Conservation (phyloP, 768 basidiomycete genomes). For the Lactifluus hygrophoroides region DNA sequence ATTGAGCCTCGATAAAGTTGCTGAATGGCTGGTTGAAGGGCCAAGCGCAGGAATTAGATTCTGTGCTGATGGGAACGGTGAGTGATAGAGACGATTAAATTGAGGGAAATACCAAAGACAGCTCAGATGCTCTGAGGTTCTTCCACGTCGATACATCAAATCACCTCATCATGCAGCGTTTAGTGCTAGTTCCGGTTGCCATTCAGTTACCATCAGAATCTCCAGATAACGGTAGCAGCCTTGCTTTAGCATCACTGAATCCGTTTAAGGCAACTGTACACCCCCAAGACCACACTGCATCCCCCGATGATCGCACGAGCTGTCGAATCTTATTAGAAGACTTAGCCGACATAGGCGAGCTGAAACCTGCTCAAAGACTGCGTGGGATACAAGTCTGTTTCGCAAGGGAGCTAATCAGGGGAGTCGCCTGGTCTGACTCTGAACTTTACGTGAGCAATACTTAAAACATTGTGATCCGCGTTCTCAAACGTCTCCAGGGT, state of each 20-base stretch:
- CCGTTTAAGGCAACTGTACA: constrained; percentile 50
- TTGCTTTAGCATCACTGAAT: constrained; percentile 44
- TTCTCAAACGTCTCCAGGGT: constrained; percentile 4
- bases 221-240: constrained; percentile 27
- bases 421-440: constrained; percentile 19
- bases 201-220: constrained; percentile 21
- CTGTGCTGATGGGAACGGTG: constrained; percentile 4
- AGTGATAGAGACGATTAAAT: not conserved
- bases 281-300: constrained; percentile 40
- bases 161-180: constrained; percentile 35
- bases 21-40: constrained; percentile 20
- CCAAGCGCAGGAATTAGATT: constrained; percentile 7
- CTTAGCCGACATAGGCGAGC: constrained; percentile 28
- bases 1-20: not conserved
- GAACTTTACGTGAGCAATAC: constrained; percentile 20
- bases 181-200: constrained; percentile 12
- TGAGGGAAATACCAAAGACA: not conserved
- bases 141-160: constrained; percentile 37
- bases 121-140: constrained; percentile 32
- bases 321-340: constrained; percentile 30
- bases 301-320: constrained; percentile 20
- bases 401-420: constrained; percentile 28
- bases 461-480: too few species aligned
- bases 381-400: constrained; percentile 25
- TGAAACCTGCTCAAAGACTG: constrained; percentile 26